Percentiles rank a stretch among this genome's conserved stretches.
phyloP scores from a whole-genome alignment of 2,329 filamentous ascomycete genomes.

The Pyrenophora tritici-repentis region DNA sequence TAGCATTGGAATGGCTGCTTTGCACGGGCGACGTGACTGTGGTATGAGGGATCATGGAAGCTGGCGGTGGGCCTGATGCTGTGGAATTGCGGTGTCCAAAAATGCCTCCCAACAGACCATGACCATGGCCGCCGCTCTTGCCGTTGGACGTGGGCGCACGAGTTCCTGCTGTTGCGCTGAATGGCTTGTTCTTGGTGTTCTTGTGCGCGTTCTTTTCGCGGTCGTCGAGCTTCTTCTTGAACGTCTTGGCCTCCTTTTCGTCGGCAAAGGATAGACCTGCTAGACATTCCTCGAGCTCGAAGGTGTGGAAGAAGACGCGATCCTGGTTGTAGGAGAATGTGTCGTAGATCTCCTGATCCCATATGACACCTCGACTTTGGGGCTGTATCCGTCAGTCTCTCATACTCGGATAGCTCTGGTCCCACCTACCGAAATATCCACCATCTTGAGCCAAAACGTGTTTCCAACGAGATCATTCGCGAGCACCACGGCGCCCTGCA shows the following conservation, averaged over 20 bases:
- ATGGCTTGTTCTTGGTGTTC: constrained; percentile 78
- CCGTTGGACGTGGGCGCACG: constrained; percentile 34
- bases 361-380: constrained; percentile 38
- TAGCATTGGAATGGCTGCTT: constrained; percentile 41
- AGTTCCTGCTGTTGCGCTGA: constrained; percentile 53
- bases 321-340: constrained; percentile 95
- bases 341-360: constrained; percentile 88
- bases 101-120: constrained; percentile 59
- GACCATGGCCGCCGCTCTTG: constrained; percentile 39
- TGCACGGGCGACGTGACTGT: constrained; percentile 48
- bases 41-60: constrained; percentile 56
- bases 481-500: constrained; percentile 89
- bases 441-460: constrained; percentile 96
- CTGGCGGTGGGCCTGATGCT: constrained; percentile 47
- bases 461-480: constrained; percentile 93
- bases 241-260: constrained; percentile 96
- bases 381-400: constrained; percentile 58
- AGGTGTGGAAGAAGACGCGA: constrained; percentile 95
- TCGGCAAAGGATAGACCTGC: constrained; percentile 91
- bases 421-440: constrained; percentile 84
- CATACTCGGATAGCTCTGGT: not conserved
- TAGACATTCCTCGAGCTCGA: constrained; percentile 90
- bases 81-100: constrained; percentile 57
- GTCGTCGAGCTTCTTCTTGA: constrained; percentile 97
- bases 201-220: constrained; percentile 95